Conservation (phyloP, 2,329 filamentous ascomycete genomes). For the Neopestalotiopsis sp. region DNA sequence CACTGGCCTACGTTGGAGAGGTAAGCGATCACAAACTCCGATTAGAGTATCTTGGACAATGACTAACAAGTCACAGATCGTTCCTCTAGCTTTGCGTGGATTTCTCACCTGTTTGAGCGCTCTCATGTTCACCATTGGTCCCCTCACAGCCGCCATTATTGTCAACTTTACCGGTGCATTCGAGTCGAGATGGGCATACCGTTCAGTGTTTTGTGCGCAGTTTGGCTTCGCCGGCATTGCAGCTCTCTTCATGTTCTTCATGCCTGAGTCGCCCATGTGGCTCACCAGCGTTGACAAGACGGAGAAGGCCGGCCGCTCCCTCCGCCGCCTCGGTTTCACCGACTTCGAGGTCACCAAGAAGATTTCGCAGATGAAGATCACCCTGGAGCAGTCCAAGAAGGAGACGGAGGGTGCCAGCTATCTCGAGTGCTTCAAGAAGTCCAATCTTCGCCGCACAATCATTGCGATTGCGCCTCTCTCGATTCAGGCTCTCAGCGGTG, state of each 20-base stretch:
- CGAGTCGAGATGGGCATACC: slow-evolving; percentile 40
- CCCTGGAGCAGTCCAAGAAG: slow-evolving; percentile 38
- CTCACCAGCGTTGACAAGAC: slow-evolving; percentile 39
- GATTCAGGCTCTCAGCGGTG: slow-evolving; percentile 20
- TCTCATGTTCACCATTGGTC: slow-evolving; percentile 38
- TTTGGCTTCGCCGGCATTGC: slow-evolving; percentile 38
- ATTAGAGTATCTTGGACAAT: not conserved
- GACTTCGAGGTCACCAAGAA: slow-evolving; percentile 35
- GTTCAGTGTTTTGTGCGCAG: slow-evolving; percentile 39
- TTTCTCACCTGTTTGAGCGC: slow-evolving; percentile 35
- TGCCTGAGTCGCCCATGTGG: slow-evolving; percentile 52
- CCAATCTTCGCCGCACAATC: slow-evolving; percentile 37
- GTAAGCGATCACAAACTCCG: slow-evolving; percentile 22
- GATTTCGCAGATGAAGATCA: slow-evolving; percentile 35
- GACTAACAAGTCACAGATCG: slow-evolving; percentile 24
- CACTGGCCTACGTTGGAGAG: slow-evolving; percentile 34
- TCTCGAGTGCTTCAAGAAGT: slow-evolving; percentile 45
- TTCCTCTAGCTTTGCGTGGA: slow-evolving; percentile 34
- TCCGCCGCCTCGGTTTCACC: slow-evolving; percentile 38
- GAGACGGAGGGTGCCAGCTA: slow-evolving; percentile 45
- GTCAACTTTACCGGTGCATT: slow-evolving; percentile 36
- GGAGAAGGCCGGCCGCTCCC: slow-evolving; percentile 40
- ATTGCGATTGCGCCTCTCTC: slow-evolving; percentile 19
- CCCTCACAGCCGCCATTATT: slow-evolving; percentile 38
- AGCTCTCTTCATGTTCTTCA: slow-evolving; percentile 33